Percentiles rank a stretch among this genome's conserved stretches.
phyloP scores from a whole-genome alignment of 192 early-diverging fungal species.

The Linnemannia elongata region DNA sequence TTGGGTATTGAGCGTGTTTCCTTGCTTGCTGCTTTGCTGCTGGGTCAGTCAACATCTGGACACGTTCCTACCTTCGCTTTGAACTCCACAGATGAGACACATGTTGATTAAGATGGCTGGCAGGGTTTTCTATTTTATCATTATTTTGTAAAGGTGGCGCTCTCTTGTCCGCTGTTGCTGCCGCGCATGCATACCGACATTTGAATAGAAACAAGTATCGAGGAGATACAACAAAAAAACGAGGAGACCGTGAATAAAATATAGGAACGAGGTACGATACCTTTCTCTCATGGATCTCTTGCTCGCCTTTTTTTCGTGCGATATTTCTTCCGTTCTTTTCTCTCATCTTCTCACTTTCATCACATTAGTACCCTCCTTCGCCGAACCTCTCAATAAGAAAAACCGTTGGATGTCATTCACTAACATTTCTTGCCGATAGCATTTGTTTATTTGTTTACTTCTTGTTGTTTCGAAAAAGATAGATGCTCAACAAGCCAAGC shows the following conservation, averaged over 20 bases:
- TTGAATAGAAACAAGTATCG: neutral
- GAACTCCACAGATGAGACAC: too few species aligned
- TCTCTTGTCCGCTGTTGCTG: neutral
- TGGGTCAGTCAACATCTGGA: too few species aligned
- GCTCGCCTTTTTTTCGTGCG: neutral
- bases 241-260: neutral
- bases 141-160: neutral
- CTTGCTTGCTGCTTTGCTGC: too few species aligned
- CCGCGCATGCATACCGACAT: neutral
- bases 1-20: too few species aligned
- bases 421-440: too few species aligned
- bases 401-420: neutral
- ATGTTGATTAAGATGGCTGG: too few species aligned
- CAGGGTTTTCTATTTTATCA: neutral
- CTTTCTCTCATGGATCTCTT: neutral
- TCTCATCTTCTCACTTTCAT: too few species aligned
- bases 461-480: neutral
- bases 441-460: neutral
- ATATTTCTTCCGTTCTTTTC: neutral
- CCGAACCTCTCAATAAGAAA: too few species aligned
- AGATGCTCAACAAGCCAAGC: neutral
- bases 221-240: neutral
- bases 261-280: neutral
- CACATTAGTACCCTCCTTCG: too few species aligned
- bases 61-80: too few species aligned